These are phyloP conservation scores for Talaromyces piceae DNA, from an alignment of 2,329 filamentous ascomycete genomes.

Conservation along the genomic window DNA sequence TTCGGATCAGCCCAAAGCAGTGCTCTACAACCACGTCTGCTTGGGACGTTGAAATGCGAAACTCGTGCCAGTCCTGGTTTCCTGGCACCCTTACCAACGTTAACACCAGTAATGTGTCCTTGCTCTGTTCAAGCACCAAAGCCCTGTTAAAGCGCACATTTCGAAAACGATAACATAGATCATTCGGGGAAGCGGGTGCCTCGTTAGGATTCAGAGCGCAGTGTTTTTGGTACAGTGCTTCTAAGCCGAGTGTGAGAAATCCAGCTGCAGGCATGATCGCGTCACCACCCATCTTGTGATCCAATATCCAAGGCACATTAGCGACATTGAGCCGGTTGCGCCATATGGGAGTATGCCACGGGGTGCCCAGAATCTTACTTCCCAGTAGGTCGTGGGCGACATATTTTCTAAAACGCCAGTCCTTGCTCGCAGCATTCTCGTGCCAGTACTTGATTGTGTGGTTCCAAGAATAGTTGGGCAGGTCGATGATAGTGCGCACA, in stretches of 20 bases:
- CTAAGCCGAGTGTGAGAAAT: background rate
- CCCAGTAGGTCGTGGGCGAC: background rate
- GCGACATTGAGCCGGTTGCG: background rate
- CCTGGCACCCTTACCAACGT: background rate
- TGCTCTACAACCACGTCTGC: background rate
- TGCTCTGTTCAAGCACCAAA: background rate
- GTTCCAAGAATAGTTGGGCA: slow-evolving; percentile 2
- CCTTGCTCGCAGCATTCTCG: background rate
- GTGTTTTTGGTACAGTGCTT: background rate
- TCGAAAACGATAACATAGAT: background rate
- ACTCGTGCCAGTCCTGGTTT: background rate
- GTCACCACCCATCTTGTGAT: background rate
- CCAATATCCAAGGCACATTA: background rate
- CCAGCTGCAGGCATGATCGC: background rate
- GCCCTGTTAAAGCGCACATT: background rate
- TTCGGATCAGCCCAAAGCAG: background rate
- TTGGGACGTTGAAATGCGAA: background rate
- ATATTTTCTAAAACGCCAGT: background rate
- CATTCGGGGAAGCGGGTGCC: background rate
- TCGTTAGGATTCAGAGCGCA: background rate
- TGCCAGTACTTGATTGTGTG: background rate
- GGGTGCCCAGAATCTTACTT: background rate
- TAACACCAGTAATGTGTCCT: background rate
- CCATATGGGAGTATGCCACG: background rate
- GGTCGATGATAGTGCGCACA: background rate